Base-by-base conservation (phyloP, 176 grass and related monocot species). In the Bonia amplexicaulis region DNA sequence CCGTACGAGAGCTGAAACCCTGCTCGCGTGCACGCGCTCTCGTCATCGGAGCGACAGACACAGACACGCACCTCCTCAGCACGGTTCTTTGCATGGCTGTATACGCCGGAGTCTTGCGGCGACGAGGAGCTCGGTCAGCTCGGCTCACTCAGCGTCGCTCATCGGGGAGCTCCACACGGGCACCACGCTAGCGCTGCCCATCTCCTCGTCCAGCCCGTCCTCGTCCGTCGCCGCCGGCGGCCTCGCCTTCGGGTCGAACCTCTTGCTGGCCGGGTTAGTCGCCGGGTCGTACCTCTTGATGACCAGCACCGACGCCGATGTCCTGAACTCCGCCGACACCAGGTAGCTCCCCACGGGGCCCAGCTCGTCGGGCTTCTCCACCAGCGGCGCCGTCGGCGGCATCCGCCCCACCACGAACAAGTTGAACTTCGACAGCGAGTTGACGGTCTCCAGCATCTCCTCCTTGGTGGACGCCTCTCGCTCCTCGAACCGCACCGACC, bases 341-440 rank as follows among this genome's bases (percentile, higher is more conserved):
- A 93, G 72, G 81, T 90, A 92, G 87, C 91, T 84, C 8, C 91
- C 91, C 47, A 92, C 81, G 4, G 88, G 88, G 0, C 91, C 88
- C 14, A 93, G 85, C 85, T 93, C 91, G 67, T 93, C 85, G 11
- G 71, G 4, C 2, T 57, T 70, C 88, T 90, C 85, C 35, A 74
- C 73, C 67, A 90, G 61, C 60, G 85, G 41, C 44, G 16, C 31
- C 52, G 80, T 78, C 22, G 82, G 73, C 27, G 85, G 78, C 82
- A 72, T 88, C 85, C 85, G 29, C 1, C 91, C 91, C 15, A 90
- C 91, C 0, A 90, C 80, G 75, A 94, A 88, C 66, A 94, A 71
- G 74, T 72, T 94, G 69, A 26, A 72, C 70, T 35, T 80, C 1
- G 82, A 62, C 62, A 94, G 12, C 22, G 62, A 39, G 11, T n/a